Conservation (phyloP, 768 basidiomycete genomes). For the Melanogaster broomeanus region DNA sequence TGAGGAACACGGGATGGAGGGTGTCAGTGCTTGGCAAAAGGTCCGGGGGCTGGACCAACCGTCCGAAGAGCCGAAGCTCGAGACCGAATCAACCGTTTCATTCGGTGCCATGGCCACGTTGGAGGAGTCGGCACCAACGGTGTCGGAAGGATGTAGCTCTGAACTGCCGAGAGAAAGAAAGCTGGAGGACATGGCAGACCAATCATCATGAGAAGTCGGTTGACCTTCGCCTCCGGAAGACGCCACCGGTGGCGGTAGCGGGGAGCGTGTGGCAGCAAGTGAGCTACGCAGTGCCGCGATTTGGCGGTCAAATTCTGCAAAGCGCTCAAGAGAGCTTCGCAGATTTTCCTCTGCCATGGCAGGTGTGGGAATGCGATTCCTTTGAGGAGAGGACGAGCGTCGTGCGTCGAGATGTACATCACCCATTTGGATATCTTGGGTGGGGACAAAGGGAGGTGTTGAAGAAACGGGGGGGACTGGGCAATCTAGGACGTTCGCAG, state of each 20-base stretch:
- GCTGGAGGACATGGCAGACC: constrained; percentile 18
- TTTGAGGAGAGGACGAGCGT: constrained; percentile 15
- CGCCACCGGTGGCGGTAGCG: constrained; percentile 26
- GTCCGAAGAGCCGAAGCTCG: constrained; percentile 17
- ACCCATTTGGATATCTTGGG: constrained; percentile 53
- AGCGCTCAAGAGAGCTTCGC: constrained; percentile 49
- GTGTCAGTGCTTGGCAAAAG: constrained; percentile 10
- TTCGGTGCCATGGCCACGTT: constrained; percentile 8
- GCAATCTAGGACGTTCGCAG: constrained; percentile 15
- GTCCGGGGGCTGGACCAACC: constrained; percentile 20
- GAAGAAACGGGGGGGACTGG: constrained; percentile 22
- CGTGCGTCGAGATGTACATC: constrained; percentile 33
- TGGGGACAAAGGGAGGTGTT: constrained; percentile 42
- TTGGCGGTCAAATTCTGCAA: constrained; percentile 54
- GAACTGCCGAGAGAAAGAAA: constrained; percentile 18
- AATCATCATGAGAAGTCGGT: constrained; percentile 13
- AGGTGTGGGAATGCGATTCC: constrained; percentile 11
- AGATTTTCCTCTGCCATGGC: constrained; percentile 37
- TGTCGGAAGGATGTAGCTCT: constrained; percentile 1
- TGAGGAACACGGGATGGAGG: constrained; percentile 5
- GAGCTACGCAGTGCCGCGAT: constrained; percentile 50
- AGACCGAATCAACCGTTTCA: constrained; percentile 15
- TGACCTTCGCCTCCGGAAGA: constrained; percentile 20
- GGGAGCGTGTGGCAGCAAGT: constrained; percentile 28
- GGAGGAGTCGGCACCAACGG: constrained; percentile 7